These are phyloP conservation scores for Xylariaceae sp. DNA, from an alignment of 2,329 filamentous ascomycete species.

Conservation along the genomic window DNA sequence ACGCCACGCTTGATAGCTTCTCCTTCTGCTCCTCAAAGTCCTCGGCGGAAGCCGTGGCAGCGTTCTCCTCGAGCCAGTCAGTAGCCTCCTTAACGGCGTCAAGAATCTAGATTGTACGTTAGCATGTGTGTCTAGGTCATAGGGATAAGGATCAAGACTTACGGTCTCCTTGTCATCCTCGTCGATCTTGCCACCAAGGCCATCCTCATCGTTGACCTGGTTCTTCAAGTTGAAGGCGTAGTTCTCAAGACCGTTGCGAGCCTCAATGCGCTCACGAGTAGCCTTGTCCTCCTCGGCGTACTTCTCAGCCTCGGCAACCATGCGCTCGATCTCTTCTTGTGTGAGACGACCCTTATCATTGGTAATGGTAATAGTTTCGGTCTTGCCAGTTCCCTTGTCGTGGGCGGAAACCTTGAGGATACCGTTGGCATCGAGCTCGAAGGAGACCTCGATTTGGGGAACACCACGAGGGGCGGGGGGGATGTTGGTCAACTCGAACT, in stretches of 20 bases:
- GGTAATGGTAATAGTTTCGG: conserved; percentile 96
- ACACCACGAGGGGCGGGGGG: conserved; percentile 92
- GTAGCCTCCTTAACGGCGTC: conserved; percentile 95
- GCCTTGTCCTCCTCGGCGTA: conserved; percentile 99
- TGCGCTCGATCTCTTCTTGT: conserved; percentile 96
- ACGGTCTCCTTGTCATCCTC: conserved; percentile 97
- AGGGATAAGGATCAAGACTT: conserved; percentile 37
- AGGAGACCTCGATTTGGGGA: conserved; percentile 96
- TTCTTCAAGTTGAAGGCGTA: conserved; percentile 99
- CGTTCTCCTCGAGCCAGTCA: conserved; percentile 97
- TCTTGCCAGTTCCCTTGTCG: conserved; percentile 98
- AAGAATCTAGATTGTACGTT: conserved; percentile 56
- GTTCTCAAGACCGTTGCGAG: conserved; percentile 96
- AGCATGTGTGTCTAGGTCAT: conserved; percentile 23
- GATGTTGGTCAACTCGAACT: conserved; percentile 96
- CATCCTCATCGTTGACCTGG: conserved; percentile 95
- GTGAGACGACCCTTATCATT: conserved; percentile 99
- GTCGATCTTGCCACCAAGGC: conserved; percentile 96
- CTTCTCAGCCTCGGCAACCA: conserved; percentile 97
- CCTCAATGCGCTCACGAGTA: conserved; percentile 92
- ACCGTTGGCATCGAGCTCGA: conserved; percentile 97
- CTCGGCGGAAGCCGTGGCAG: conserved; percentile 75
- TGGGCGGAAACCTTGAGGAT: conserved; percentile 94
- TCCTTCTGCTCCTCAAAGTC: conserved; percentile 99
- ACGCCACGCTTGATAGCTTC: conserved; percentile 94